Evolutionary conservation across 768 basidiomycete genomes (phyloP).

Genomic region (Leccinellum rugosiceps): DNA sequence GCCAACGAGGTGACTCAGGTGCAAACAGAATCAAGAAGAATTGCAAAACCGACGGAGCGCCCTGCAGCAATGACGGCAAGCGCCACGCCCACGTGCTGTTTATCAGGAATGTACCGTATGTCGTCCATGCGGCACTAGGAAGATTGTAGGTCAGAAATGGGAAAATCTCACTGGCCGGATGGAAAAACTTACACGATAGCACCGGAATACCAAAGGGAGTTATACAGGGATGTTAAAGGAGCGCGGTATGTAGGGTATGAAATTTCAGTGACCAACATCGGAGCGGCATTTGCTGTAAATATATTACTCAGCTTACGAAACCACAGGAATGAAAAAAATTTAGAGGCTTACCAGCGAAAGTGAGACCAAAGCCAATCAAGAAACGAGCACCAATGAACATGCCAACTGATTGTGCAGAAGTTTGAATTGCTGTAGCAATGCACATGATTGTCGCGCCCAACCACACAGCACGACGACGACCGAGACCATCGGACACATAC

Average conservation of each 20-base stretch:
- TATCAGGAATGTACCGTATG: constrained; percentile 77
- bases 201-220: constrained; percentile 86
- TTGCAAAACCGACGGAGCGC: constrained; percentile 64
- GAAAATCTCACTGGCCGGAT: too few relatives aligned
- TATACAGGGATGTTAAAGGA: constrained; percentile 73
- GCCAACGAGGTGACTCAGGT: constrained; percentile 85
- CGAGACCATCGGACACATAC: constrained; percentile 68
- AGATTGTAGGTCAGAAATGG: neutral
- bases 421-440: constrained; percentile 63
- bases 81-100: constrained; percentile 76
- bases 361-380: constrained; percentile 74
- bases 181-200: constrained; percentile 59
- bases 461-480: constrained; percentile 63
- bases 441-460: constrained; percentile 72
- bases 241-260: constrained; percentile 82
- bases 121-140: constrained; percentile 74
- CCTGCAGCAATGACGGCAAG: constrained; percentile 73
- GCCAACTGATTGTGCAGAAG: constrained; percentile 64
- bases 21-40: constrained; percentile 61
- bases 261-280: constrained; percentile 83
- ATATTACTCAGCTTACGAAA: neutral
- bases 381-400: constrained; percentile 85
- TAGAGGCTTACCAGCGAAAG: constrained; percentile 53
- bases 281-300: constrained; percentile 61
- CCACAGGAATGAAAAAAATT: neutral